Evolutionary conservation across 441 rosid species (phyloP), one percentile per base, ranked within the genome.

Genomic region (Hura crepitans): DNA sequence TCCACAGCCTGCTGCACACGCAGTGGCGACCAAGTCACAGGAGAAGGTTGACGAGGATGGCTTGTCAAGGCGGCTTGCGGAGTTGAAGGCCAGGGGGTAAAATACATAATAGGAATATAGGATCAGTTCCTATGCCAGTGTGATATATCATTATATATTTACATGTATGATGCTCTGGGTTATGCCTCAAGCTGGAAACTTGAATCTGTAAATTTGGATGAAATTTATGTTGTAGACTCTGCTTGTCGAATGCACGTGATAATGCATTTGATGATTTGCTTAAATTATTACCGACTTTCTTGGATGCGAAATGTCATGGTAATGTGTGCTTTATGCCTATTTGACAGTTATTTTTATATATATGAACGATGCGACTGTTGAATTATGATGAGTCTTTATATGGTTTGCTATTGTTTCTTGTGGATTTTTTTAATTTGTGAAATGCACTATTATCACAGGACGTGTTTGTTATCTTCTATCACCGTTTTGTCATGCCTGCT

Each of bases 31-130:
- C 74, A 86, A 83, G 75, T 62, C 81, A 7, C 77, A 81, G 72
- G 97, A 90, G 79, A 92, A 90, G 82, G 96, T 87, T 27, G 97
- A 87, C 10, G 93, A 92, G 84, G 97, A 92, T 46, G 97, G 87
- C 77, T 79, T 90, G 81, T 81, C 97, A 28, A 87, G 95, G 87
- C 81, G 96, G 56, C 97, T 92, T 70, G 97, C 96, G 0, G 97
- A 92, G 78, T 89, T 92, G 23, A 92, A 88, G 81, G 85, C 92
- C 71, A 88, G 88, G 81, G 97, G 97, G 2, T 92, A 77, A 81
- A 59, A 11, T 17, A 23, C 53, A 60, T 66, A n/a, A 45, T 68
- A 27, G 58, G 30, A 35, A 39, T 55, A 45, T 68, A 27, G 58
- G 30, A 35, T 46, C 59, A 65, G 23, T 28, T 56, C 27, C 28